phyloP scores from a whole-genome alignment of 1,284 basidiomycete species.

The Pseudozyma pruni region DNA sequence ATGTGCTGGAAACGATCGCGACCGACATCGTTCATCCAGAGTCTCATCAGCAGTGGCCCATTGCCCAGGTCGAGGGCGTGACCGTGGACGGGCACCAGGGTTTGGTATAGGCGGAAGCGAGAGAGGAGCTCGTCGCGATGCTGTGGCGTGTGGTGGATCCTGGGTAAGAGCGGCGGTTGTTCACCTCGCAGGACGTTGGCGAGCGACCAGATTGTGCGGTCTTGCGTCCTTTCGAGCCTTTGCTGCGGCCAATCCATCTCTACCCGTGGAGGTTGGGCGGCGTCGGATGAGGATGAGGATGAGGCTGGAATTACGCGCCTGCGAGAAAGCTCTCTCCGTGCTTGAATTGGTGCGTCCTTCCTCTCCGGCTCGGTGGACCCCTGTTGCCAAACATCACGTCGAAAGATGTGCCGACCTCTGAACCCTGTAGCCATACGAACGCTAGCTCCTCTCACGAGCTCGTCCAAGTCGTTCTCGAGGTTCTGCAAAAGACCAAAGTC shows the following conservation, averaged over 20 bases:
- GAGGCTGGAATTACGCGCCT: background rate
- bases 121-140: background rate
- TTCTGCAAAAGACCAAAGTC: slow-evolving; percentile 2
- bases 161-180: background rate
- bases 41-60: background rate
- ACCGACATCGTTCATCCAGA: background rate
- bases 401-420: background rate
- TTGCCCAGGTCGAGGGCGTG: background rate
- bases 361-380: background rate
- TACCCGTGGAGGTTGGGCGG: no score
- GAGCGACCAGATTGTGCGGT: no score
- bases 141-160: background rate
- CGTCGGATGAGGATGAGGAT: no score
- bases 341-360: no score
- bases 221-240: no score
- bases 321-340: no score
- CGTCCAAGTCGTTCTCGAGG: slow-evolving; percentile 18
- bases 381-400: background rate
- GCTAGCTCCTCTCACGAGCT: slow-evolving; percentile 2
- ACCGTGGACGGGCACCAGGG: background rate
- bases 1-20: slow-evolving; percentile 15
- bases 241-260: no score
- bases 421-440: background rate
- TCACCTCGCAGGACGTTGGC: background rate
- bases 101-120: slow-evolving; percentile 1